Conservation (phyloP, 2,329 filamentous ascomycete species). For the Nemania diffusa region DNA sequence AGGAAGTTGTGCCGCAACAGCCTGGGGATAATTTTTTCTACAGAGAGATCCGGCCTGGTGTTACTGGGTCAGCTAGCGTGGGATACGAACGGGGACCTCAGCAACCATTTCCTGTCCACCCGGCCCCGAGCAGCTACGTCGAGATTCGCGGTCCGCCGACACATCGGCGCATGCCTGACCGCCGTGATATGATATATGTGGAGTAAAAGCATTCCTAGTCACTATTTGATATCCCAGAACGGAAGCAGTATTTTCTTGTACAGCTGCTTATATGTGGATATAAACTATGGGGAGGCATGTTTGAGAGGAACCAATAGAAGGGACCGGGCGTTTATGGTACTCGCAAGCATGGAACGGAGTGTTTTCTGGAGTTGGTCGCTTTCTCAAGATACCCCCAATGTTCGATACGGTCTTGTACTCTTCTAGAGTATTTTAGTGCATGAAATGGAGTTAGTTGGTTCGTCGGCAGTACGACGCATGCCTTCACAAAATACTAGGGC, state of each 20-base stretch:
- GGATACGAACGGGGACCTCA: constrained; percentile 36
- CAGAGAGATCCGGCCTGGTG: constrained; percentile 21
- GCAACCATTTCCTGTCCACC: constrained; percentile 36
- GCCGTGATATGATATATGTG: constrained; percentile 42
- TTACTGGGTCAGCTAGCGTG: constrained; percentile 13
- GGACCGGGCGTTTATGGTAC: constrained; percentile 31
- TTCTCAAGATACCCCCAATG: constrained; percentile 43
- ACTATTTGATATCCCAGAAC: neutral
- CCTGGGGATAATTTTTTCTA: constrained; percentile 22
- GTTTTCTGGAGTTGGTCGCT: constrained; percentile 17
- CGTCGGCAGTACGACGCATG: neutral
- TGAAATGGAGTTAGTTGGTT: constrained; percentile 36
- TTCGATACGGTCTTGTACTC: constrained; percentile 30
- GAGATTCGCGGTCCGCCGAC: constrained; percentile 35
- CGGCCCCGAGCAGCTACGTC: constrained; percentile 36
- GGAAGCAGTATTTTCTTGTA: constrained; percentile 5
- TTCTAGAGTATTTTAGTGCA: constrained; percentile 30
- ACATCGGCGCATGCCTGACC: constrained; percentile 35
- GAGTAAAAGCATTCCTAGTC: constrained; percentile 32
- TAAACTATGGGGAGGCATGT: constrained; percentile 12
- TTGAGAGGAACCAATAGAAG: constrained; percentile 17
- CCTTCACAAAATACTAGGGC: neutral
- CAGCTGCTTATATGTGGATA: constrained; percentile 15
- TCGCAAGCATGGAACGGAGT: constrained; percentile 10
- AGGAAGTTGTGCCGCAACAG: constrained; percentile 13